Evolutionary conservation across 495 filamentous ascomycete species (phyloP), one percentile per base, ranked within the genome.

Genomic region (Lasiosphaeriaceae sp.): DNA sequence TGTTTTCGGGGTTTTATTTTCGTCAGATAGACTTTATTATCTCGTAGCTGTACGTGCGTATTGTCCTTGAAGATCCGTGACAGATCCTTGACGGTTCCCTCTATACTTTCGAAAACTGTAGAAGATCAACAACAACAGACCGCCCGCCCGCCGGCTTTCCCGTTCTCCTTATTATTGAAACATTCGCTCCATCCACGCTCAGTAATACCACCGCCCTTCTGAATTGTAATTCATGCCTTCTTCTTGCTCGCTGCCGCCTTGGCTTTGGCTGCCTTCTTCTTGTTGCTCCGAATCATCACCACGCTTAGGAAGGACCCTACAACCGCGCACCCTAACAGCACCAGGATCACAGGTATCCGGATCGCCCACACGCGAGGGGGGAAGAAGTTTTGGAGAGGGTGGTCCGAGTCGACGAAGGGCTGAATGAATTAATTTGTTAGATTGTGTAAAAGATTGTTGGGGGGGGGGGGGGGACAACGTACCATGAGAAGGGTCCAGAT

Each of bases 401-500:
- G 94, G 67, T 89, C 90, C 14, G 85, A 80, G 76, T 97, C 94
- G 67, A 99, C 95, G 74, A 97, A 99, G 66, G 94, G 94, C 94
- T 98, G 61, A 50, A 17, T 57, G 41, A 11, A 44, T 59, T 54
- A n/a, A n/a, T 53, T 43, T 1, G 45, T 22, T 35, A 11, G 31
- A 22, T 48, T 17, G 52, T 46, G 56, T 48, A n/a, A n/a, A n/a
- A n/a, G n/a, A n/a, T n/a, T n/a, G 34, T 26, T 54, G 55, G 47
- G 22, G 20, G 45, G 22, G 45, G 45, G 21, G 2, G 45, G 22
- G 45, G 22, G 45, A 19, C 3, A 31, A 4, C 24, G 57, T 82
- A 96, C 94, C 89, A 99, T 97, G 52, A 97, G 81, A 54, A 99
- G 78, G 3, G 94, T 97, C 94, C 94, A 99, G 65, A 96, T 83